phyloP scores from a whole-genome alignment of 768 basidiomycete genomes.

The Dentipellis fragilis region DNA sequence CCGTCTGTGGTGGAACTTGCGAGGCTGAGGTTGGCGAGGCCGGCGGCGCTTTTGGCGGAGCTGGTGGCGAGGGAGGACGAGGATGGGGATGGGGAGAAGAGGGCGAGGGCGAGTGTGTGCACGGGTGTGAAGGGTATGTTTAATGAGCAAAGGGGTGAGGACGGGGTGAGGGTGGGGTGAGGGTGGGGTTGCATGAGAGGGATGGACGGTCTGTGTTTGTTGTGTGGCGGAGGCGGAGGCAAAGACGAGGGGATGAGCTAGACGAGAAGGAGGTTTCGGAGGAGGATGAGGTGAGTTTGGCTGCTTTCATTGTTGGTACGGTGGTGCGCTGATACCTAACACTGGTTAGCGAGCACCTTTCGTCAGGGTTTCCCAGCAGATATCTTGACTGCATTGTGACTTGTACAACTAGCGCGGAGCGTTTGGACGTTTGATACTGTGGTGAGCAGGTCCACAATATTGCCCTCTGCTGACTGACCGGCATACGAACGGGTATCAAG shows the following conservation, averaged over 20 bases:
- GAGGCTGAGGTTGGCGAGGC: not conserved
- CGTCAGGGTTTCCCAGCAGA: no score
- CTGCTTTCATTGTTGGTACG: no score
- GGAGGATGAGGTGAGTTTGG: no score
- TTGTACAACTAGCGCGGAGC: no score
- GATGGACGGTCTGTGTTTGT: not conserved
- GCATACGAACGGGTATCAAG: no score
- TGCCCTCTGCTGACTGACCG: no score
- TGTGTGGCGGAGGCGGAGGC: not conserved
- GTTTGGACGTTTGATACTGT: no score
- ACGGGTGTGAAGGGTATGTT: not conserved
- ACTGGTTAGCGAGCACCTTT: no score
- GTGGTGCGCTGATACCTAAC: no score
- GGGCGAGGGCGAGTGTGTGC: no score
- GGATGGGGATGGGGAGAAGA: not conserved
- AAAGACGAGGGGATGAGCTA: not conserved
- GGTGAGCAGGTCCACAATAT: no score
- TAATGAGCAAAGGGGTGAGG: not conserved
- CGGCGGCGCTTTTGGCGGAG: not conserved
- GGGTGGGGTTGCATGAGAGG: not conserved
- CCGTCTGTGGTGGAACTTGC: not conserved
- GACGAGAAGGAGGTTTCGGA: not conserved
- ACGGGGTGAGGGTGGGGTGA: not conserved
- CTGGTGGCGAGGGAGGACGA: not conserved
- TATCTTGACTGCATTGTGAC: no score